These are phyloP conservation scores for Rheum nobile DNA, from an alignment of 148 eudicot species.

Conservation along the genomic window DNA sequence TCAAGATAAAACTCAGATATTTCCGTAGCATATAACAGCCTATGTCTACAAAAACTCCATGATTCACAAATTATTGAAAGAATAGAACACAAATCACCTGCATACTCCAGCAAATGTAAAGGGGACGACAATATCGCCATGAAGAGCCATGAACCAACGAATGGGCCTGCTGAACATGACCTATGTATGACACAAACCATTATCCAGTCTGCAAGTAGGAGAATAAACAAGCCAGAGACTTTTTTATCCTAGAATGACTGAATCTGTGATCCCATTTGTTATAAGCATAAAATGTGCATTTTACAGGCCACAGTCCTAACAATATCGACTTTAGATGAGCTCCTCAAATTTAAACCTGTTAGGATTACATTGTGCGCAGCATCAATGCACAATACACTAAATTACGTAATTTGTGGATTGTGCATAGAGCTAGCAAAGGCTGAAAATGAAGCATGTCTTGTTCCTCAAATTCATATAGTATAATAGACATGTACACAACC, in stretches of 20 bases:
- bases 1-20: background rate
- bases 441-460: background rate
- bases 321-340: background rate
- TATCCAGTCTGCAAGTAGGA: background rate
- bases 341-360: background rate
- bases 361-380: background rate
- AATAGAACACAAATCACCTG: constrained; percentile 37
- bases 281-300: background rate
- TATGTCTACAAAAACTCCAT: background rate
- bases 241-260: too few relatives aligned
- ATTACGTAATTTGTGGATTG: background rate
- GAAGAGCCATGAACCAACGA: constrained; percentile 96
- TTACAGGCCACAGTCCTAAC: background rate
- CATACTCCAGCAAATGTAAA: constrained; percentile 70
- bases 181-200: constrained; percentile 22
- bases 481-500: constrained; percentile 25
- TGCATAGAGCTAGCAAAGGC: background rate
- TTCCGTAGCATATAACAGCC: background rate
- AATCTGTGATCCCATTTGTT: background rate
- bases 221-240: too few relatives aligned
- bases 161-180: constrained; percentile 88
- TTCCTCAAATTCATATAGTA: background rate
- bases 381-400: background rate
- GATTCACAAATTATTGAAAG: background rate
- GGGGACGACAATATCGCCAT: constrained; percentile 74